These are phyloP conservation scores for Boletus rufocinnamomeus DNA, from an alignment of 768 basidiomycete species.

Conservation along the genomic window DNA sequence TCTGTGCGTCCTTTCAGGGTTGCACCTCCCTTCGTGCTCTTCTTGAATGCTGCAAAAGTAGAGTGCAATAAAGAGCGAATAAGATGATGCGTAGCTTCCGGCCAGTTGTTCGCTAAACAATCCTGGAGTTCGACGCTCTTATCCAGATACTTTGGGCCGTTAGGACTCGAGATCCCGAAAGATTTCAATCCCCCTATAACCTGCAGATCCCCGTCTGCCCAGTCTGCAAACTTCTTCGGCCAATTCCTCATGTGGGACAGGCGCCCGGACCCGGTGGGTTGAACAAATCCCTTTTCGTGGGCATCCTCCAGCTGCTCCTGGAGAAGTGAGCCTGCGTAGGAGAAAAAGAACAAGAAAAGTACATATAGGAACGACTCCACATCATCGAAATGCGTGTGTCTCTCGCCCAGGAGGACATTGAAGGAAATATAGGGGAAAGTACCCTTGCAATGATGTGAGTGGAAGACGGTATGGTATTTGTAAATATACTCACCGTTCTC, in stretches of 20 bases:
- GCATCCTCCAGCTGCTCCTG: background rate
- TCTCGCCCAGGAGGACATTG: constrained; percentile 4
- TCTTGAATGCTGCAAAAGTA: too few species aligned
- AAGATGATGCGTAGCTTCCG: too few species aligned
- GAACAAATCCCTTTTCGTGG: background rate
- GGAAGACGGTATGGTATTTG: background rate
- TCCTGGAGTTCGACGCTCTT: too few species aligned
- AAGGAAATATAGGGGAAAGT: constrained; percentile 15
- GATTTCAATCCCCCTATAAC: too few species aligned
- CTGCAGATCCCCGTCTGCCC: background rate
- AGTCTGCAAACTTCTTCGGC: constrained; percentile 4
- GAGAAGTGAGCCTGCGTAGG: background rate
- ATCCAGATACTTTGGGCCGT: too few species aligned
- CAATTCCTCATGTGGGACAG: constrained; percentile 5
- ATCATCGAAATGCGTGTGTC: constrained; percentile 15
- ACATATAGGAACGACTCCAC: constrained; percentile 22
- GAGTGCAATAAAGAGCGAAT: too few species aligned
- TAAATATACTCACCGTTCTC: too few species aligned
- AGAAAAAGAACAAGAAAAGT: constrained; percentile 14
- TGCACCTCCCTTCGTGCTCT: background rate
- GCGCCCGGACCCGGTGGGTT: background rate
- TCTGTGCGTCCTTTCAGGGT: background rate
- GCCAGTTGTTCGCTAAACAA: too few species aligned
- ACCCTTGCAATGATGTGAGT: background rate
- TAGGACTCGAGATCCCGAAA: too few species aligned